phyloP scores from a whole-genome alignment of 2,329 filamentous ascomycete genomes.

The Bretziella fagacearum region DNA sequence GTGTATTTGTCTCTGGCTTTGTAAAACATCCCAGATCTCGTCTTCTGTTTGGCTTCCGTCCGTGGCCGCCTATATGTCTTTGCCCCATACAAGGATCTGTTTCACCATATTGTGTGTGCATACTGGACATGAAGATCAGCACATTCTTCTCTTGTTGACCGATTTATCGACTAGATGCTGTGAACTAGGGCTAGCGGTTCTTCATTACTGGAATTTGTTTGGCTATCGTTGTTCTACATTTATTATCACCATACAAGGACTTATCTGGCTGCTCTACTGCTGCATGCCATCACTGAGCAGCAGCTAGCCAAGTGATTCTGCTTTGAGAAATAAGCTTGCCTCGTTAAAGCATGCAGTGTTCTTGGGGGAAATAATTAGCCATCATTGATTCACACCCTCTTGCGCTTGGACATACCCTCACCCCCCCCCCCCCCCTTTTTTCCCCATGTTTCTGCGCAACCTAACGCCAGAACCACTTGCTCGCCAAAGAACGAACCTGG shows the following conservation, averaged over 20 bases:
- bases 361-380: slow-evolving; percentile 3
- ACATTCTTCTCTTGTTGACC: not conserved
- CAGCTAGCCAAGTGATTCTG: too few relatives aligned
- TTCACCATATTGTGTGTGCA: not conserved
- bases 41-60: not conserved
- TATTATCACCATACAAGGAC: not conserved
- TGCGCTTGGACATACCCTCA: slow-evolving; percentile 4
- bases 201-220: not conserved
- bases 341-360: not conserved
- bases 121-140: not conserved
- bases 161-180: not conserved
- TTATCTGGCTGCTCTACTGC: not conserved
- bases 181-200: not conserved
- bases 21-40: not conserved
- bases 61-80: too few relatives aligned
- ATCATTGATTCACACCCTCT: not conserved
- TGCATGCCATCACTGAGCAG: too few relatives aligned
- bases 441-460: not conserved
- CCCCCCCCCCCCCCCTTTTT: too few relatives aligned
- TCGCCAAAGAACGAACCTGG: too few relatives aligned
- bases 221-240: not conserved
- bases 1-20: not conserved
- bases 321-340: too few relatives aligned
- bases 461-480: not conserved
- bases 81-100: not conserved